Evolutionary conservation across 805 yeast genomes (phyloP).

Genomic region (Pichia insulana): DNA sequence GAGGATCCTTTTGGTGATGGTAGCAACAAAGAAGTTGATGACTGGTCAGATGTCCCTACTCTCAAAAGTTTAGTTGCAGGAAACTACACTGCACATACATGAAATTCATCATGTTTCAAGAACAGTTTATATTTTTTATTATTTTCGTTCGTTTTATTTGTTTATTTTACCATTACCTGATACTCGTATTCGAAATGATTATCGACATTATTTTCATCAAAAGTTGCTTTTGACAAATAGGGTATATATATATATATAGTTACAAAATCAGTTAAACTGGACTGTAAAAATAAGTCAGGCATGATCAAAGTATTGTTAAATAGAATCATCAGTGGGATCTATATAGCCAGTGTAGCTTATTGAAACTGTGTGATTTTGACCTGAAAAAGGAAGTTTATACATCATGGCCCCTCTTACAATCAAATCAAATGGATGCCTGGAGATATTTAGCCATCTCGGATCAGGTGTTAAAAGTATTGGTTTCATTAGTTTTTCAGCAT

Average conservation of each 20-base stretch:
- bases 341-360: slow-evolving; percentile 51
- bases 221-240: no score
- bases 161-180: not conserved
- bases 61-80: slow-evolving; percentile 42
- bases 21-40: slow-evolving; percentile 13
- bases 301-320: no score
- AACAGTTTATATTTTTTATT: not conserved
- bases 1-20: slow-evolving; percentile 30
- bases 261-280: no score
- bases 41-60: slow-evolving; percentile 34
- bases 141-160: not conserved
- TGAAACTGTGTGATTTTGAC: slow-evolving; percentile 45
- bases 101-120: not conserved
- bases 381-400: slow-evolving; percentile 63
- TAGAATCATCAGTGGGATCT: slow-evolving; percentile 34
- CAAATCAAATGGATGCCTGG: slow-evolving; percentile 75
- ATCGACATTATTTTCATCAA: no score
- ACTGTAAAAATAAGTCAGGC: no score
- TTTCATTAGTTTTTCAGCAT: not conserved
- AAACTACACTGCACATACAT: slow-evolving; percentile 35
- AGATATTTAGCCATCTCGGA: slow-evolving; percentile 65
- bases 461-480: slow-evolving; percentile 15
- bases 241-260: no score
- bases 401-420: slow-evolving; percentile 75
- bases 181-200: no score